Base-by-base conservation (phyloP, 768 basidiomycete genomes). In the Leccinellum albellum region DNA sequence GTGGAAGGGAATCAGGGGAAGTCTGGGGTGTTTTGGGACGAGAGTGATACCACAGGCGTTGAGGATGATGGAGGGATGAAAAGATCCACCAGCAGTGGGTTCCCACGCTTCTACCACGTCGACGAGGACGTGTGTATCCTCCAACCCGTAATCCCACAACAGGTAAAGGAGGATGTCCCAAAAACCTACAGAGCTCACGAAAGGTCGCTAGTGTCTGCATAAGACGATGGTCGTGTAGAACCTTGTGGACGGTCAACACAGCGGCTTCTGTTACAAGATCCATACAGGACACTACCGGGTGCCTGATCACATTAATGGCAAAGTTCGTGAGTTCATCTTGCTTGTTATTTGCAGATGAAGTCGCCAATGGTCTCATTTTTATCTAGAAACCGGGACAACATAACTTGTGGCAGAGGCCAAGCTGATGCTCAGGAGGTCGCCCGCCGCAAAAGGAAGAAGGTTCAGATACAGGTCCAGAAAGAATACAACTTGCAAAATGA, bases 171-270 rank as follows among this genome's bases (percentile, higher is more conserved):
- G 37, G 91, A 96, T 63, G 73, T 96, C 2, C 96, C 97, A 0
- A 95, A n/a, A 94, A 68, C 91, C 97, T 2, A 98, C 94, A 3
- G 87, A 97, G 65, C 82, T 92, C 55, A 90, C 98, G 86, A 85
- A 97, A 69, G 87, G 85, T 63, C 88, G 97, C 46, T 32, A 83
- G n/a, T n/a, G n/a, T n/a, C n/a, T n/a, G n/a, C n/a, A 83, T 65
- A 98, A 98, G 81, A 96, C 91, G 1, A 90, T 95, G 82, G 88
- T 99, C 58, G 94, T 99, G 12, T 86, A 91, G 66, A 87, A 88
- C 67, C 82, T 85, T 2, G 84, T 17, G 94, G 95, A 4, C 88
- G 94, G 60, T 94, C 94, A n/a, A n/a, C n/a, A n/a, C n/a, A n/a
- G n/a, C 23, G 94, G 94, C 0, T 99, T 97, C 75, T 89, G 83